phyloP scores from a whole-genome alignment of 2,329 filamentous ascomycete genomes.

The Anisogramma anomala region DNA sequence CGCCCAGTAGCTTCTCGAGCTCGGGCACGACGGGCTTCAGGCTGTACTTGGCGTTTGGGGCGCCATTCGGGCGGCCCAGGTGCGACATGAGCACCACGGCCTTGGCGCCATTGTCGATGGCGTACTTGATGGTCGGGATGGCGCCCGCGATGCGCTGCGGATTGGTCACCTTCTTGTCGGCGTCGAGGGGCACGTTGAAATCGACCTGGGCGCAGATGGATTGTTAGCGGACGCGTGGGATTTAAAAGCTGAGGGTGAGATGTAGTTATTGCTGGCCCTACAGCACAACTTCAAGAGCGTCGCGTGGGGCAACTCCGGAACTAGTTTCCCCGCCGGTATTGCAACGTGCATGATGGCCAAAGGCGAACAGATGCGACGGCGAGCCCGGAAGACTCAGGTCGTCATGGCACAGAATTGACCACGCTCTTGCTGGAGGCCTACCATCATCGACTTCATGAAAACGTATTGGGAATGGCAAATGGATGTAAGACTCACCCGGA shows the following conservation, averaged over 20 bases:
- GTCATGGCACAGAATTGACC: too few relatives aligned
- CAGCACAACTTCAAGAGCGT: too few relatives aligned
- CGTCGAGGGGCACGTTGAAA: constrained; percentile 98
- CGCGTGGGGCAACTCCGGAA: too few relatives aligned
- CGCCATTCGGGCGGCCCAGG: constrained; percentile 87
- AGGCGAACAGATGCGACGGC: too few relatives aligned
- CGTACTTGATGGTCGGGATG: constrained; percentile 89
- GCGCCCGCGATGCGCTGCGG: constrained; percentile 96
- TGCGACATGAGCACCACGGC: constrained; percentile 96
- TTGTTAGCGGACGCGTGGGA: constrained; percentile 15
- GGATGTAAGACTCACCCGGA: constrained; percentile 57
- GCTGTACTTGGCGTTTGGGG: constrained; percentile 84
- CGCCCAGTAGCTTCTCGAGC: constrained; percentile 76
- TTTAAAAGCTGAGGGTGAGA: too few relatives aligned
- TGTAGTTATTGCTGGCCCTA: too few relatives aligned
- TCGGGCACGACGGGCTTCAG: constrained; percentile 83
- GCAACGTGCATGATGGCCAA: too few relatives aligned
- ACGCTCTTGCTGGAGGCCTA: too few relatives aligned
- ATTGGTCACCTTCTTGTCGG: constrained; percentile 90
- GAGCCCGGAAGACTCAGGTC: too few relatives aligned
- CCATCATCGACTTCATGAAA: too few relatives aligned
- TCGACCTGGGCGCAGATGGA: constrained; percentile 56
- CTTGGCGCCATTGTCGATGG: constrained; percentile 81
- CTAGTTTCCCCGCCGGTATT: too few relatives aligned
- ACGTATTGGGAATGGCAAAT: too few relatives aligned